Percentiles rank a stretch among this genome's conserved stretches.
phyloP scores from a whole-genome alignment of 1,139 yeast species.

The Yamadazyma trypodendri region DNA sequence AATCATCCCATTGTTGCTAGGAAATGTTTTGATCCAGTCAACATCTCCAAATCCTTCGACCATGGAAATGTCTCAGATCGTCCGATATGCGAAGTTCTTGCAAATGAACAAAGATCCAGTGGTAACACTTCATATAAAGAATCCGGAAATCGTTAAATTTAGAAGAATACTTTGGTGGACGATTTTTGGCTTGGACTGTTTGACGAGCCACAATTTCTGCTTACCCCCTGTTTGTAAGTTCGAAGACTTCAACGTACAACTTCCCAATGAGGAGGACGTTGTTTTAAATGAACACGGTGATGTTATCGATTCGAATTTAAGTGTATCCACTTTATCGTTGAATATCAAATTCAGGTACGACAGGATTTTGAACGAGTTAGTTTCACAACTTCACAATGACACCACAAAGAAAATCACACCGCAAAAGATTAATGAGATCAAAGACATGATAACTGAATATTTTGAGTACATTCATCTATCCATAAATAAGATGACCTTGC shows the following conservation, averaged over 20 bases:
- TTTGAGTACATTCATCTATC: constrained; percentile 50
- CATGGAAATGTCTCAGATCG: constrained; percentile 48
- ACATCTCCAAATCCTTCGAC: constrained; percentile 57
- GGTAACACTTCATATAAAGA: constrained; percentile 45
- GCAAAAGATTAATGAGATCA: constrained; percentile 43
- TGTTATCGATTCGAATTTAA: constrained; percentile 26
- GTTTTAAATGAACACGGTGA: constrained; percentile 24
- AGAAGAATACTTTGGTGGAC: constrained; percentile 67
- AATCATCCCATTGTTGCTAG: constrained; percentile 44
- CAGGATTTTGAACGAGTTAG: constrained; percentile 52
- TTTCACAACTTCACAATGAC: constrained; percentile 42
- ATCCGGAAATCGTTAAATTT: constrained; percentile 48
- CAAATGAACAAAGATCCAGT: constrained; percentile 62
- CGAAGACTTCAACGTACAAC: constrained; percentile 55
- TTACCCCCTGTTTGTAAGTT: constrained; percentile 55
- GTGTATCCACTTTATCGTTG: constrained; percentile 42
- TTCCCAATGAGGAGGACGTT: constrained; percentile 51
- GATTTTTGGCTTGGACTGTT: constrained; percentile 57
- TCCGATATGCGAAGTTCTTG: constrained; percentile 54
- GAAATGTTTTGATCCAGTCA: constrained; percentile 54
- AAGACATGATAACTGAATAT: constrained; percentile 47
- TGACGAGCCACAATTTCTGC: constrained; percentile 57
- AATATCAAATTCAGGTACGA: constrained; percentile 55
- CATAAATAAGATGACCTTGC: constrained; percentile 29
- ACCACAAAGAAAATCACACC: constrained; percentile 34